phyloP scores from a whole-genome alignment of 2,329 filamentous ascomycete genomes.

The Stylonectria norvegica region DNA sequence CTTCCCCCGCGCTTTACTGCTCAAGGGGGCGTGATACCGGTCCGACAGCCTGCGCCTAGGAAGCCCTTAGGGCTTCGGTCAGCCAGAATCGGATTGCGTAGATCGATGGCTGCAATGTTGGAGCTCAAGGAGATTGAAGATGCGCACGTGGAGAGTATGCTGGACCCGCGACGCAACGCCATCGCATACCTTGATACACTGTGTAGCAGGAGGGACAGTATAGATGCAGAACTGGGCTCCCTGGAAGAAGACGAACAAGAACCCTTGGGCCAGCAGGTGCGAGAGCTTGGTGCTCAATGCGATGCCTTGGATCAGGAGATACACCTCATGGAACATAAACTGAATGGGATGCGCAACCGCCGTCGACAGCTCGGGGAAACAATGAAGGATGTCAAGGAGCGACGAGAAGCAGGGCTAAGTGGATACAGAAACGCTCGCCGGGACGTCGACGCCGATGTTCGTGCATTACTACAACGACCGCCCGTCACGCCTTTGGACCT shows the following conservation, averaged over 20 bases:
- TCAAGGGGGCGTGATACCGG: constrained; percentile 54
- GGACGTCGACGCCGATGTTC: constrained; percentile 62
- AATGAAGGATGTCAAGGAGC: constrained; percentile 61
- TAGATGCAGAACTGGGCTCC: constrained; percentile 49
- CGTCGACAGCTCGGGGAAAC: constrained; percentile 57
- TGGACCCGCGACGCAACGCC: constrained; percentile 54
- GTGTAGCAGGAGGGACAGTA: constrained; percentile 46
- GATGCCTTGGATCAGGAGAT: constrained; percentile 59
- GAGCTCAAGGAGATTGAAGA: constrained; percentile 67
- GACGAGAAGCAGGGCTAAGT: constrained; percentile 66
- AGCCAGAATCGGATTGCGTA: constrained; percentile 62
- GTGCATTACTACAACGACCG: constrained; percentile 55
- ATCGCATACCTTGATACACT: constrained; percentile 56
- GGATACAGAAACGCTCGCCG: constrained; percentile 66
- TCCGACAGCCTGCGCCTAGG: constrained; percentile 51
- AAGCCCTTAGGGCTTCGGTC: constrained; percentile 55
- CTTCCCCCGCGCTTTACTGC: constrained; percentile 35
- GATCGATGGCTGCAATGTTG: constrained; percentile 60
- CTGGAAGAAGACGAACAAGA: constrained; percentile 56
- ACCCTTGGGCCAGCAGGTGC: constrained; percentile 59
- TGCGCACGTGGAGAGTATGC: constrained; percentile 54
- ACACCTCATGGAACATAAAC: constrained; percentile 58
- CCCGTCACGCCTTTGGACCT: constrained; percentile 52
- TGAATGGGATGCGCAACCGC: constrained; percentile 58
- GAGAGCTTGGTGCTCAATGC: constrained; percentile 55